Evolutionary conservation across 176 grass and related monocot genomes (phyloP), one percentile per base, ranked within the genome.

Genomic region (Musa acuminata): DNA sequence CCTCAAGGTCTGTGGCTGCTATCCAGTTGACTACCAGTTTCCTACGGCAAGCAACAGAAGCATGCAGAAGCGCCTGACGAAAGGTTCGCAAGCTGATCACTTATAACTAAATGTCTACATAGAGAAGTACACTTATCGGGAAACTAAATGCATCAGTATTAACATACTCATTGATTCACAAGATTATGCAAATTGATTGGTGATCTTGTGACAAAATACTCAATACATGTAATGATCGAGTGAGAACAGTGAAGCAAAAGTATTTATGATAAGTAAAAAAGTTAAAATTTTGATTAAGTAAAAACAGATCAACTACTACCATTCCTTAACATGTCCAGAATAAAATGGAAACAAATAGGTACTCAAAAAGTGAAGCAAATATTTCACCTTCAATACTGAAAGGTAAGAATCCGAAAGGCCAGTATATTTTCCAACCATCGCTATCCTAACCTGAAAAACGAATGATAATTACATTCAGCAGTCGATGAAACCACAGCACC

Each of bases 381-480:
- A 50, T 70, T 35, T 69, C 54, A 86, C 84, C 84, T 82, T 86
- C 64, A 86, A 75, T 53, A 86, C 84, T 59, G 84, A 86, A 12
- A 86, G 84, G 75, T 86, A 86, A 75, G 84, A 74, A 82, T 86
- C 84, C 53, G 84, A 75, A 59, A 82, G 79, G 62, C 69, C 84
- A 52, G 80, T 86, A 69, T 86, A 86, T 75, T 86, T 86, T 52
- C 80, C 80, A 60, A 86, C 80, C 80, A 86, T 86, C 20, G 84
- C 84, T 75, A 86, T 82, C 68, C 80, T 81, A 64, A 86, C 84
- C 84, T 86, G 70, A 25, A 35, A 71, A 68, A 11, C 3, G 22
- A 73, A 53, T 53, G 67, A 26, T 59, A 78, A 74, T 35, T 12
- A 21, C 16, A 58, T 75, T 52, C 67, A 62, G 49, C 50, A 8